Evolutionary conservation across 331 rosid genomes (phyloP).

Genomic region (Telfairia occidentalis): DNA sequence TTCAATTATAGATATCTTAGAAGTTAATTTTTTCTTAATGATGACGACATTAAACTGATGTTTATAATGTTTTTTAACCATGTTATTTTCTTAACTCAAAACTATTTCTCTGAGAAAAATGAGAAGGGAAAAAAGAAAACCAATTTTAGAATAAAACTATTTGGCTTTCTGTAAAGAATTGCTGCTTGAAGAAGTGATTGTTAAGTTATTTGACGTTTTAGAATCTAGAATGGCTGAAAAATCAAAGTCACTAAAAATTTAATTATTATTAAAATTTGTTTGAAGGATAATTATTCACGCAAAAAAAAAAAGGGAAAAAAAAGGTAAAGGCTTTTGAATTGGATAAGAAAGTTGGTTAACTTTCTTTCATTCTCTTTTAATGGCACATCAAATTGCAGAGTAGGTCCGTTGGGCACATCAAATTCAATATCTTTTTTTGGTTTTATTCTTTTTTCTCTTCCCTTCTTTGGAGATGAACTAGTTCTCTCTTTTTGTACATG

Average conservation of each 20-base stretch:
- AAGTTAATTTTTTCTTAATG: neutral
- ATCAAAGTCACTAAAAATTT: neutral
- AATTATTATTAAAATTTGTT: neutral
- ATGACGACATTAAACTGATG: neutral
- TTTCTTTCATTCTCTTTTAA: conserved; percentile 12
- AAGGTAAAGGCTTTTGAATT: neutral
- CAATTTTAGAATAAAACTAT: neutral
- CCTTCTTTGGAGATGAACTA: neutral
- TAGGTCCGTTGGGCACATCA: neutral
- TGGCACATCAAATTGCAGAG: conserved; percentile 1
- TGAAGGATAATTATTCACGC: neutral
- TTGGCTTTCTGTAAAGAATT: no score
- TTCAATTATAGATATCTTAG: neutral
- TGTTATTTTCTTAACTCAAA: neutral
- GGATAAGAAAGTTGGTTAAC: conserved; percentile 9
- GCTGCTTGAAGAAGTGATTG: neutral
- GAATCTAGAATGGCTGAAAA: neutral
- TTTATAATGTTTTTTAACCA: no score
- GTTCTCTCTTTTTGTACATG: neutral
- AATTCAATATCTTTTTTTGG: neutral
- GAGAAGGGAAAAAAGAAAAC: neutral
- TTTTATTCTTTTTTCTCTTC: neutral
- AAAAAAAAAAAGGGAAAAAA: neutral
- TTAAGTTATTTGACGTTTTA: neutral
- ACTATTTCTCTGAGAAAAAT: neutral